These are phyloP conservation scores for Arxiozyma slooffiae DNA, from an alignment of 1,139 yeast species.

Conservation along the genomic window DNA sequence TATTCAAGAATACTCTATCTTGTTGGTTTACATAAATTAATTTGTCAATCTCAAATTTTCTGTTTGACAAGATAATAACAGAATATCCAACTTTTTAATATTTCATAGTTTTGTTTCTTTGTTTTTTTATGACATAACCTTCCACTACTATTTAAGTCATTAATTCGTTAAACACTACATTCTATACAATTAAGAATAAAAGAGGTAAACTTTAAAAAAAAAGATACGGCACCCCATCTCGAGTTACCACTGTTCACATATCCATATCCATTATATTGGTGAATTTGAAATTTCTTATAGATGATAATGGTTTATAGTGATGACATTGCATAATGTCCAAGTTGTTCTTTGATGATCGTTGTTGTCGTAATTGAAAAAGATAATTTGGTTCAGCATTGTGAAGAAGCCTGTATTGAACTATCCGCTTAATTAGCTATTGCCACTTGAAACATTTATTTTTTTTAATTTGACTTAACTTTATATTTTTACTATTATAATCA, in stretches of 20 bases:
- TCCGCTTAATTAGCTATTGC: conserved; percentile 22
- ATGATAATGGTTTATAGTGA: conserved; percentile 86
- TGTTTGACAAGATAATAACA: too few relatives aligned
- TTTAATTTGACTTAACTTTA: not conserved
- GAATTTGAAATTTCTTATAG: conserved; percentile 75
- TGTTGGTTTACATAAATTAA: too few relatives aligned
- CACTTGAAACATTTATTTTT: conserved; percentile 4
- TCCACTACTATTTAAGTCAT: too few relatives aligned
- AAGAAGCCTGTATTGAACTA: conserved; percentile 28
- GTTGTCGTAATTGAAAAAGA: conserved; percentile 78
- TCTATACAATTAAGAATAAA: too few relatives aligned
- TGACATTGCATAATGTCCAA: conserved; percentile 92
- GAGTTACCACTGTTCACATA: conserved; percentile 71
- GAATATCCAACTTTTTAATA: too few relatives aligned
- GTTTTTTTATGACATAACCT: too few relatives aligned
- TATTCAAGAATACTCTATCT: too few relatives aligned
- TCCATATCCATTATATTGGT: conserved; percentile 99
- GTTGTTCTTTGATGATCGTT: conserved; percentile 87
- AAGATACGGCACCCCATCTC: conserved; percentile 88
- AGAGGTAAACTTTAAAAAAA: too few relatives aligned
- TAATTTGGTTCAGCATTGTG: conserved; percentile 38
- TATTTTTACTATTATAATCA: not conserved
- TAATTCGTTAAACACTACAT: too few relatives aligned
- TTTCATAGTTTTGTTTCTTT: too few relatives aligned
- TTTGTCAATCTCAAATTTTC: too few relatives aligned